phyloP scores from a whole-genome alignment of 73 alveolate species.

The Tetrahymena borealis region DNA sequence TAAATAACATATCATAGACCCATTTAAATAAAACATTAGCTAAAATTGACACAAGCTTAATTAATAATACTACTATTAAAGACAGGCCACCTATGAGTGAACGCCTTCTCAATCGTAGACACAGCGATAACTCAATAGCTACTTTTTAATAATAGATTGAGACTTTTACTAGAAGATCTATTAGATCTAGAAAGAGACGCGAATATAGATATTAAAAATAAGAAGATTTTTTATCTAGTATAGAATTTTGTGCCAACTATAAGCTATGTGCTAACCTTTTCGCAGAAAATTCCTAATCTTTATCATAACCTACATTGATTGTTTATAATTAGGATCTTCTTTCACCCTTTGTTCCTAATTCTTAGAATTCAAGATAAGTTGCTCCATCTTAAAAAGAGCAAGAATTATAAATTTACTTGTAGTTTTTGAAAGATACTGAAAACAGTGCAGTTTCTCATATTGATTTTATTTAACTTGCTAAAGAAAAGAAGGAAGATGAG shows the following conservation, averaged over 20 bases:
- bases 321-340: not conserved
- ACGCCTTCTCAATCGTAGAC: not conserved
- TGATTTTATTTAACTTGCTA: not conserved
- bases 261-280: not conserved
- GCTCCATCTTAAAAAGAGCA: not conserved
- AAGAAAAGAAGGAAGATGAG: not conserved
- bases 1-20: not conserved
- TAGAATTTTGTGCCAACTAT: not conserved
- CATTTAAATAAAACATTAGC: not conserved
- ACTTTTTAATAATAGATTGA: not conserved
- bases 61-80: not conserved
- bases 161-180: not conserved
- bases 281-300: not conserved
- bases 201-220: not conserved
- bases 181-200: not conserved
- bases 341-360: not conserved
- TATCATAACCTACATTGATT: not conserved
- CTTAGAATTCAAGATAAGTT: not conserved
- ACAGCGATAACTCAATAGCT: not conserved
- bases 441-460: not conserved
- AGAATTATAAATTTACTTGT: not conserved
- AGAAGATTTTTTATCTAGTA: not conserved
- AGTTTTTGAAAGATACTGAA: not conserved
- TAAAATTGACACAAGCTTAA: not conserved
- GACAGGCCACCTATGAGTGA: not conserved